Evolutionary conservation across 345 rosid genomes (phyloP).

Genomic region (Eucalyptus rudis): DNA sequence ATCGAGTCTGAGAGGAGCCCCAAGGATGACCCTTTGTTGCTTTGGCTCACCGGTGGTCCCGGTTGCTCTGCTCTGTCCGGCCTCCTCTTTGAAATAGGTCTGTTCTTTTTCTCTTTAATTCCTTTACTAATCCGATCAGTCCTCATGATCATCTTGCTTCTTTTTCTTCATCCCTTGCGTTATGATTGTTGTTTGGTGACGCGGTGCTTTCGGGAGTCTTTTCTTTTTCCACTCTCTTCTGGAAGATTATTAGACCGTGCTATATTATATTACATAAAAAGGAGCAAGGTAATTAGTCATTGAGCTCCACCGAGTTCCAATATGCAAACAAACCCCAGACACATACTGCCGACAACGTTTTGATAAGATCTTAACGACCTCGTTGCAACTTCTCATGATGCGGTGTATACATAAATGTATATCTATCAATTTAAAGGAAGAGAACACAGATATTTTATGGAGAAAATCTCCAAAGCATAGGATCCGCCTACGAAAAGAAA

Average conservation of each 20-base stretch:
- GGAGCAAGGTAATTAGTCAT: too few species aligned
- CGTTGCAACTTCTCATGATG: neutral
- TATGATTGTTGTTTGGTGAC: neutral
- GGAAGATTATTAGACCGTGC: neutral
- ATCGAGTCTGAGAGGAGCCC: slow-evolving; percentile 2
- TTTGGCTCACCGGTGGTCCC: slow-evolving; percentile 20
- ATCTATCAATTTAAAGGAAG: neutral
- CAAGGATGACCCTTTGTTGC: slow-evolving; percentile 5
- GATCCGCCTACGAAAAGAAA: neutral
- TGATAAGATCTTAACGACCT: neutral
- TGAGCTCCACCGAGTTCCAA: neutral
- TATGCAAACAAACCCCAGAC: neutral
- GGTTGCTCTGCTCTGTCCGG: slow-evolving; percentile 13
- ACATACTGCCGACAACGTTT: neutral
- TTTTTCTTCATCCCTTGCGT: neutral
- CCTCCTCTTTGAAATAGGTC: slow-evolving; percentile 4
- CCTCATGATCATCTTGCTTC: neutral
- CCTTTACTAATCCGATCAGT: neutral
- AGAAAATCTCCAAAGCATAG: neutral
- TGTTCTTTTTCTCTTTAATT: too few species aligned
- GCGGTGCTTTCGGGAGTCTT: neutral
- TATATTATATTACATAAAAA: too few species aligned
- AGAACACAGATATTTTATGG: neutral
- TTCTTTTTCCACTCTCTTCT: neutral
- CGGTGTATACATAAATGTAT: neutral